A percentile compares a stretch with the other conserved stretches of the same genome.
Evolutionary conservation across 2,329 filamentous ascomycete genomes (phyloP).

Genomic region (Colletotrichum zoysiae): DNA sequence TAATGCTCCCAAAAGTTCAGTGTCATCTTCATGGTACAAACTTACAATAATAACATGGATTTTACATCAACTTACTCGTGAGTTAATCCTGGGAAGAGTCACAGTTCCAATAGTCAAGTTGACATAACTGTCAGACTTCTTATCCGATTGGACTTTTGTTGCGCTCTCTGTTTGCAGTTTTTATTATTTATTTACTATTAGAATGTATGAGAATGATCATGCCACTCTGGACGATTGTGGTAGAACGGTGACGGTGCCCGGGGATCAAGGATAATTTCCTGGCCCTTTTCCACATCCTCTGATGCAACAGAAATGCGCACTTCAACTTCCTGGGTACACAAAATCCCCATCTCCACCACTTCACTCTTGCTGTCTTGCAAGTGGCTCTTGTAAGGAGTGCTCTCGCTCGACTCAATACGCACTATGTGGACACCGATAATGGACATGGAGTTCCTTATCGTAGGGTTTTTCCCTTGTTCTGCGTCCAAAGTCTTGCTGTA

Average conservation of each 20-base stretch:
- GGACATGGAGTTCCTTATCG: conserved; percentile 6
- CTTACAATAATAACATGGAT: neutral
- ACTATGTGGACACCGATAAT: conserved; percentile 4
- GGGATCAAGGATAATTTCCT: neutral
- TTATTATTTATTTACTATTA: neutral
- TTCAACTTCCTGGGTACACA: conserved; percentile 28
- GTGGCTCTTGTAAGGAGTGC: conserved; percentile 13
- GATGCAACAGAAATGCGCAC: conserved; percentile 14
- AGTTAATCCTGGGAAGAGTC: too few species aligned
- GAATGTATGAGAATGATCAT: neutral
- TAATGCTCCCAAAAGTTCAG: too few species aligned
- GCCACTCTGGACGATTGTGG: conserved; percentile 31
- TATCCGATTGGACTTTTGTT: neutral
- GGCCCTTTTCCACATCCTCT: conserved; percentile 8
- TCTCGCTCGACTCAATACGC: conserved; percentile 28
- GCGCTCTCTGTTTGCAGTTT: neutral
- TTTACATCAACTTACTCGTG: neutral
- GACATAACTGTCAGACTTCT: conserved; percentile 56
- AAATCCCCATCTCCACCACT: conserved; percentile 28
- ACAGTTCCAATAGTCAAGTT: neutral
- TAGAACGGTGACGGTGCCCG: conserved; percentile 25
- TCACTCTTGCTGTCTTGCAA: neutral
- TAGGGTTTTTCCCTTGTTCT: conserved; percentile 2
- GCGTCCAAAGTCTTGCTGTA: conserved; percentile 22
- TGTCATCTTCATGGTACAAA: neutral